Evolutionary conservation across 1,284 basidiomycete genomes (phyloP).

Genomic region (Takashimella tepidaria): DNA sequence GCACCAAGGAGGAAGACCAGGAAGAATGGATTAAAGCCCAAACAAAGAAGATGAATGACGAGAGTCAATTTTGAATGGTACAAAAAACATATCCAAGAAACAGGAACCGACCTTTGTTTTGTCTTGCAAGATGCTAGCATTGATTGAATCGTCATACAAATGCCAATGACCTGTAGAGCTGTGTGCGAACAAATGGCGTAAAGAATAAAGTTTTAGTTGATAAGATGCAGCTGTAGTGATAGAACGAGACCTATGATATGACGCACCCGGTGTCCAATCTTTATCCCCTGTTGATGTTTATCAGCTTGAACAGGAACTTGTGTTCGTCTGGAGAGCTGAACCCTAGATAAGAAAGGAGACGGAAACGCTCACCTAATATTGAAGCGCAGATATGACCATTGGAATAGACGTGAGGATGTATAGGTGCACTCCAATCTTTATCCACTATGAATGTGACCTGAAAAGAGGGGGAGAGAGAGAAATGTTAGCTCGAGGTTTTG

Average conservation of each 20-base stretch:
- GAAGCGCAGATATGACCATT: slow-evolving; percentile 49
- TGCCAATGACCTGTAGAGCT: slow-evolving; percentile 45
- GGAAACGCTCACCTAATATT: slow-evolving; percentile 31
- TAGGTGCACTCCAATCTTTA: slow-evolving; percentile 35
- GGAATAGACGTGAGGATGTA: slow-evolving; percentile 48
- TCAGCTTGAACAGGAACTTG: too few species aligned
- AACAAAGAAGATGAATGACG: too few species aligned
- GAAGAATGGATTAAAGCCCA: too few species aligned
- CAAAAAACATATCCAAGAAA: too few species aligned
- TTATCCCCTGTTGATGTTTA: neutral
- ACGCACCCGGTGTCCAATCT: slow-evolving; percentile 44
- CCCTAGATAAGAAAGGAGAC: neutral
- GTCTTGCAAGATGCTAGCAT: slow-evolving; percentile 49
- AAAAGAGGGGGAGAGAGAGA: neutral
- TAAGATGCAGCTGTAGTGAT: too few species aligned
- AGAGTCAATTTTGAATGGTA: too few species aligned
- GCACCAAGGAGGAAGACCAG: too few species aligned
- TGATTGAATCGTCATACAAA: slow-evolving; percentile 49
- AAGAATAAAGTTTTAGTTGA: neutral
- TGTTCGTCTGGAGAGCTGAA: too few species aligned
- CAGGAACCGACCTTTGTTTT: slow-evolving; percentile 33
- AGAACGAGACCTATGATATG: too few species aligned
- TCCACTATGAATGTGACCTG: slow-evolving; percentile 46
- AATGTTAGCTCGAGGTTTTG: too few species aligned
- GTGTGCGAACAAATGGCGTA: neutral